A percentile compares a stretch with the other conserved stretches of the same genome.
These are phyloP conservation scores for Waltergamsia citrina DNA, from an alignment of 2,329 filamentous ascomycete species.

Conservation along the genomic window DNA sequence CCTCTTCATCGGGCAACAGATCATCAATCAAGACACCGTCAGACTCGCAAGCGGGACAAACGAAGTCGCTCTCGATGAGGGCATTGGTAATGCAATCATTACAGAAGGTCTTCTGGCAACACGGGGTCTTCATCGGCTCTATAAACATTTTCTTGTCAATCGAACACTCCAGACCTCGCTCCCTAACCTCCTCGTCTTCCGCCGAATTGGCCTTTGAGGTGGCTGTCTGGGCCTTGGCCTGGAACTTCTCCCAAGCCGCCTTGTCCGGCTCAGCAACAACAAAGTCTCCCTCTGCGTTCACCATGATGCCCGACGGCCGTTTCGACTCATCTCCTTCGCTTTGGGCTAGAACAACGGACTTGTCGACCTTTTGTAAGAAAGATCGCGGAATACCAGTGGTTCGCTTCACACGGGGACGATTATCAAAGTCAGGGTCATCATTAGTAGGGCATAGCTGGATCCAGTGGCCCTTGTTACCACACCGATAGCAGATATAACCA, in stretches of 20 bases:
- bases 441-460: slow-evolving; percentile 98
- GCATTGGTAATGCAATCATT: slow-evolving; percentile 99
- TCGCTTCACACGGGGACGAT: slow-evolving; percentile 84
- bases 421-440: slow-evolving; percentile 92
- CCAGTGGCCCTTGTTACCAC: slow-evolving; percentile 97
- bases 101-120: slow-evolving; percentile 97
- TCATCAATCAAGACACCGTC: slow-evolving; percentile 92
- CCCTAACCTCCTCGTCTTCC: slow-evolving; percentile 78
- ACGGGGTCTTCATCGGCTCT: slow-evolving; percentile 98
- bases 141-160: slow-evolving; percentile 98
- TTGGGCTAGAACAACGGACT: slow-evolving; percentile 65
- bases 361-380: slow-evolving; percentile 91
- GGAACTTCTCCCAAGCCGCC: slow-evolving; percentile 92
- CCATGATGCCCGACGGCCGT: slow-evolving; percentile 84
- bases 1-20: slow-evolving; percentile 73
- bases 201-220: slow-evolving; percentile 69
- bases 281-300: slow-evolving; percentile 95
- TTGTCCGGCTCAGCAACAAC: slow-evolving; percentile 95
- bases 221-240: slow-evolving; percentile 84
- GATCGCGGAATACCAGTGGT: slow-evolving; percentile 95
- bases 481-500: slow-evolving; percentile 93
- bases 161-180: slow-evolving; percentile 82
- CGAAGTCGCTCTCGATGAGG: slow-evolving; percentile 95
- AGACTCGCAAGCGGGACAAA: slow-evolving; percentile 84
- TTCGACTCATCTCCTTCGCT: slow-evolving; percentile 76